Evolutionary conservation across 495 filamentous ascomycete genomes (phyloP).

Genomic region (Penicillium egyptiacum): DNA sequence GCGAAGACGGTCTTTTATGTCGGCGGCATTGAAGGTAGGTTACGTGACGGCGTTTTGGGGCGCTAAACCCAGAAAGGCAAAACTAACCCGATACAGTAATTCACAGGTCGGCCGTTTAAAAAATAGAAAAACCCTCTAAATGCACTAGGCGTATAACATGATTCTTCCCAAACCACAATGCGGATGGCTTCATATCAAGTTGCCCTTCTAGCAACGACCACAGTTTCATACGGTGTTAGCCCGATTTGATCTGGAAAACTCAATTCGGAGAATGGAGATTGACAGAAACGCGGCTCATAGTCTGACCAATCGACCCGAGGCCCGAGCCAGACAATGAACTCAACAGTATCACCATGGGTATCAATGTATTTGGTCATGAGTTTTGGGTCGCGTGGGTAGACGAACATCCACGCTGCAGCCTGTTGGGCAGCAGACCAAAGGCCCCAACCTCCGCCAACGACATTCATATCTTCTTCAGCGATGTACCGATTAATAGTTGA

Average conservation of each 20-base stretch:
- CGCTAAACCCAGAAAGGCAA: no score
- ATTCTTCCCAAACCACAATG: background rate
- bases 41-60: no score
- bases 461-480: slow-evolving; percentile 37
- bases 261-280: slow-evolving; percentile 25
- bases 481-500: slow-evolving; percentile 49
- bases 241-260: slow-evolving; percentile 29
- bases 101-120: no score
- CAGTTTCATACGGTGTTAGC: slow-evolving; percentile 35
- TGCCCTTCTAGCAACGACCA: slow-evolving; percentile 26
- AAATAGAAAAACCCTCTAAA: background rate
- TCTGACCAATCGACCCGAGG: slow-evolving; percentile 50
- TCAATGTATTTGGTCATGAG: slow-evolving; percentile 48
- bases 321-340: slow-evolving; percentile 52
- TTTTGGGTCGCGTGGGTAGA: slow-evolving; percentile 53
- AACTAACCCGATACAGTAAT: no score
- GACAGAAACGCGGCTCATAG: slow-evolving; percentile 33
- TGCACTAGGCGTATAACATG: background rate
- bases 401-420: slow-evolving; percentile 53
- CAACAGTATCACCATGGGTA: slow-evolving; percentile 24
- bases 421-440: slow-evolving; percentile 32
- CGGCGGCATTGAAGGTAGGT: no score
- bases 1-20: no score
- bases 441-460: slow-evolving; percentile 47
- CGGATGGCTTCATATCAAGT: background rate